These are phyloP conservation scores for Pouteria campechiana DNA, from an alignment of 179 eudicot genomes.

Conservation along the genomic window DNA sequence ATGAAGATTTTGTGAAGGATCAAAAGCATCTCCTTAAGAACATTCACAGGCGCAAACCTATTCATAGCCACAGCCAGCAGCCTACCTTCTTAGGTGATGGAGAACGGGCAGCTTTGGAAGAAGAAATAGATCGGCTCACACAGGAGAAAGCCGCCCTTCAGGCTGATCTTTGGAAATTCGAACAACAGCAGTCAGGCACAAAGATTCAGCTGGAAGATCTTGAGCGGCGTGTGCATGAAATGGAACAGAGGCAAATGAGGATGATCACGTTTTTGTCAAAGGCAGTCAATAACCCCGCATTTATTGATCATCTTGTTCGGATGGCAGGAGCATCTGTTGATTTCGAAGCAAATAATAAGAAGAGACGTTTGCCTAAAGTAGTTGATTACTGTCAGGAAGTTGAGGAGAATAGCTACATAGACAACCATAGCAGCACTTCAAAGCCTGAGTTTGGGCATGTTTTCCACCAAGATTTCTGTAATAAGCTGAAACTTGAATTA, in stretches of 20 bases:
- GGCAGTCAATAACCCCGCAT: constrained; percentile 42
- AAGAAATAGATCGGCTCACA: constrained; percentile 77
- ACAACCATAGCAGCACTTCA: constrained; percentile 35
- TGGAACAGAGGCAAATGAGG: constrained; percentile 65
- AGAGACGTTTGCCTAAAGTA: constrained; percentile 66
- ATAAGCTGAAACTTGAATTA: constrained; percentile 64
- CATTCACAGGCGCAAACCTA: constrained; percentile 83
- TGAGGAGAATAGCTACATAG: constrained; percentile 35
- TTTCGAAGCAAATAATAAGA: constrained; percentile 70
- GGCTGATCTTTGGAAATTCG: constrained; percentile 26
- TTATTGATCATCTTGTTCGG: constrained; percentile 52
- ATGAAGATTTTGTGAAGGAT: constrained; percentile 74
- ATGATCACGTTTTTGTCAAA: constrained; percentile 42
- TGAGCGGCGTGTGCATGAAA: constrained; percentile 29
- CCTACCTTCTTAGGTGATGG: constrained; percentile 44
- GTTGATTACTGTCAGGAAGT: constrained; percentile 22
- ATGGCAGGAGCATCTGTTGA: constrained; percentile 75
- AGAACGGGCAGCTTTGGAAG: constrained; percentile 76
- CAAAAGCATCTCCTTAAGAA: constrained; percentile 76
- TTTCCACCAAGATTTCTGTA: constrained; percentile 53
- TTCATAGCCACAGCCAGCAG: constrained; percentile 92
- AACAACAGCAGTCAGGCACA: constrained; percentile 44
- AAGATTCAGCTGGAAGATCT: constrained; percentile 53
- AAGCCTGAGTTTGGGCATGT: constrained; percentile 36
- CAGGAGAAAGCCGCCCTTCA: constrained; percentile 63